Evolutionary conservation across 805 yeast genomes (phyloP), one percentile per base, ranked within the genome.

Genomic region (Myxozyma sirexii): DNA sequence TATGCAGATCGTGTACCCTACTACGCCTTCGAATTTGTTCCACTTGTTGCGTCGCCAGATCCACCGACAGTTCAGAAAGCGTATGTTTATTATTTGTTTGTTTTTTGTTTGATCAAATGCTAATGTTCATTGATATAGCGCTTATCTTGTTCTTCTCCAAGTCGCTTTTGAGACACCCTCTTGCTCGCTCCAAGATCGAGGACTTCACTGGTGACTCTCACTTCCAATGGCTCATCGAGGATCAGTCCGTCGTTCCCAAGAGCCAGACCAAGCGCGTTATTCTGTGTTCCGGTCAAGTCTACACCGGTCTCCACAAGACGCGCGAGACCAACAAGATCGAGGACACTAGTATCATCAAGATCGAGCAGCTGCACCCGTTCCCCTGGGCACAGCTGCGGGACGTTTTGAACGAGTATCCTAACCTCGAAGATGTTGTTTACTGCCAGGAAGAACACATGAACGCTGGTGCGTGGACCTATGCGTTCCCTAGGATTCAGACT

Each of bases 371-470:
- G 71, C 97, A 94, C 74, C 99, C 99, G 76, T 94, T 94, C 97
- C 99, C 99, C 77, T 94, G 80, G 78, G 92, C 94, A 57, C 97
- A 90, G 80, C 78, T 94, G 70, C 87, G 90, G 73, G 97, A 93
- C 68, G 79, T 90, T 27, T 78, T 94, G 70, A 80, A 88, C 77
- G 74, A 84, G 49, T 94, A 87, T 81, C 90, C 96, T 71, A 85
- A 84, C 75, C 74, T 87, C 64, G 86, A 88, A 75, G 99, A 94
- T 75, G 79, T 94, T 68, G 96, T 92, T 49, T 94, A 92, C 93
- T 88, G 96, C 78, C 99, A 94, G 81, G 99, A 94, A 79, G 99
- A 94, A 82, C 98, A 98, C 70, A 82, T 94, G 78, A 94, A 94
- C 81, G 93, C 93, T 86, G 99, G 99, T 77, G 79, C 89, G 47